Conservation (phyloP, 2,329 filamentous ascomycete species). For the Colletotrichum gigasporum region DNA sequence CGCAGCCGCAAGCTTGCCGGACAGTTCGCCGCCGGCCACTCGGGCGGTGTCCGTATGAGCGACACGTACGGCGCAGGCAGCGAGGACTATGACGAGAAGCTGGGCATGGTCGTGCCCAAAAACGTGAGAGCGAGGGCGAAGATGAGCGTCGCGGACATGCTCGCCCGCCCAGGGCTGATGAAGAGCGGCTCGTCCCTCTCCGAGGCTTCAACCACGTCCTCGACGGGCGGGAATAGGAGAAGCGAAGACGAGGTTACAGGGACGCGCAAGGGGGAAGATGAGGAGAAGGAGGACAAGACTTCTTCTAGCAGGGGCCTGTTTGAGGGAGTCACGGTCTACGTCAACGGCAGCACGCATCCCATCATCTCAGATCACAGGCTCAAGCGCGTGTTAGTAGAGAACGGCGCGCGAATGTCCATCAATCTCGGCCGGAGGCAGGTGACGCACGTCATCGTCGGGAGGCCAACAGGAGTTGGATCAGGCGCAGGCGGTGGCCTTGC, state of each 20-base stretch:
- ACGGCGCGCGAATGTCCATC: constrained; percentile 78
- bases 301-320: constrained; percentile 63
- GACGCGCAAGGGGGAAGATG: constrained; percentile 57
- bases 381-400: constrained; percentile 77
- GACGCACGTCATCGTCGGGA: constrained; percentile 86
- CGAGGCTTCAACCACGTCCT: not conserved
- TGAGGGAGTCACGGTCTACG: constrained; percentile 76
- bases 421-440: constrained; percentile 77
- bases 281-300: constrained; percentile 52
- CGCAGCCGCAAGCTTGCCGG: constrained; percentile 73
- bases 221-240: not conserved
- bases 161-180: constrained; percentile 58
- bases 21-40: constrained; percentile 71
- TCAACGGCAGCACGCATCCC: constrained; percentile 88
- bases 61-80: constrained; percentile 74
- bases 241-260: constrained; percentile 39
- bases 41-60: constrained; percentile 67
- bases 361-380: constrained; percentile 86
- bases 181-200: constrained; percentile 31
- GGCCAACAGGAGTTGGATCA: constrained; percentile 54
- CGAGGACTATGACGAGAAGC: constrained; percentile 59
- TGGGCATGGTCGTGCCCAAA: constrained; percentile 54
- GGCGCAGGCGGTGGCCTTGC: constrained; percentile 81
- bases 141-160: constrained; percentile 63
- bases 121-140: constrained; percentile 48